These are phyloP conservation scores for Colletotrichum horii DNA, from an alignment of 2,329 filamentous ascomycete species.

Conservation along the genomic window DNA sequence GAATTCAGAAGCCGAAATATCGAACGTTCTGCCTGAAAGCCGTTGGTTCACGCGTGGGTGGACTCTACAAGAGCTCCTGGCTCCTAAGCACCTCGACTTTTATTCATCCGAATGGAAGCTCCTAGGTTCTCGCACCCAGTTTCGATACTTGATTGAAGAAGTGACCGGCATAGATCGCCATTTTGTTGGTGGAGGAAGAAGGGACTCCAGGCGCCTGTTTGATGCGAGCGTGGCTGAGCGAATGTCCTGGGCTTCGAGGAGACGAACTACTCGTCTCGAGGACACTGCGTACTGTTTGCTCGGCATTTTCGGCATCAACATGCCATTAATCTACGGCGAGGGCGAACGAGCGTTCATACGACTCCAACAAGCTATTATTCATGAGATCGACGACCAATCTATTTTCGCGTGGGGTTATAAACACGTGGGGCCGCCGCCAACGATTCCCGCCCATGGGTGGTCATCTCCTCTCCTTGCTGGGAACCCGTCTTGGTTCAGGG, in stretches of 20 bases:
- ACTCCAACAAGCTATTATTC: slow-evolving; percentile 3
- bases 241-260: slow-evolving; percentile 26
- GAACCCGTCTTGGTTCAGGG: not conserved
- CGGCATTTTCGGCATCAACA: slow-evolving; percentile 30
- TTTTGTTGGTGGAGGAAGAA: not conserved
- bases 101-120: not conserved
- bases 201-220: not conserved
- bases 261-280: slow-evolving; percentile 25
- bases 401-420: not conserved
- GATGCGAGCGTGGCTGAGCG: not conserved
- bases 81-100: slow-evolving; percentile 23
- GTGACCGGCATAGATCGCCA: not conserved
- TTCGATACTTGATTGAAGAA: rapidly evolving
- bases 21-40: rapidly evolving
- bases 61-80: slow-evolving; percentile 24
- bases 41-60: slow-evolving; percentile 1
- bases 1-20: too few relatives aligned
- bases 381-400: not conserved
- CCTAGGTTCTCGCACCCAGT: not conserved
- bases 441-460: rapidly evolving
- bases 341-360: slow-evolving; percentile 26
- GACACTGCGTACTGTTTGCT: slow-evolving; percentile 31
- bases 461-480: not conserved
- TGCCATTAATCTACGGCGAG: slow-evolving; percentile 31
- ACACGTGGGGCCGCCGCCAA: not conserved